phyloP scores from a whole-genome alignment of 2,329 filamentous ascomycete species.

The Claviceps sp. region DNA sequence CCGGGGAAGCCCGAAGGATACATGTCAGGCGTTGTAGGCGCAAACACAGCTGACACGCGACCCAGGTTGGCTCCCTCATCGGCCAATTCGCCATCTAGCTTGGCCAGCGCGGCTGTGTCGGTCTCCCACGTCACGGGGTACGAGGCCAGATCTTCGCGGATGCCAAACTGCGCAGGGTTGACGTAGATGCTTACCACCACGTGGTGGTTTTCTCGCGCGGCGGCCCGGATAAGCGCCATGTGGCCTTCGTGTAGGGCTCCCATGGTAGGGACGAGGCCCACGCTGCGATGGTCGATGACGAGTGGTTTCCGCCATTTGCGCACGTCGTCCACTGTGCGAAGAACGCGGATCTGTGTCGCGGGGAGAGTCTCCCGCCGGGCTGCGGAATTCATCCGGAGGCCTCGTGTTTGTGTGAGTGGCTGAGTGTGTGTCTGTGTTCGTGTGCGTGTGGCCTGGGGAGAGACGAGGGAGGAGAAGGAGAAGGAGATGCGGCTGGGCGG shows the following conservation, averaged over 20 bases:
- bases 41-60: slow-evolving; percentile 70
- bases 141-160: slow-evolving; percentile 72
- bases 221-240: slow-evolving; percentile 69
- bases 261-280: slow-evolving; percentile 94
- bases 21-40: slow-evolving; percentile 70
- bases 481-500: slow-evolving; percentile 8
- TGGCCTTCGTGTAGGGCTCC: slow-evolving; percentile 92
- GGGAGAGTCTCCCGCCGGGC: slow-evolving; percentile 32
- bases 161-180: slow-evolving; percentile 91
- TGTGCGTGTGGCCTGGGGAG: too few species aligned
- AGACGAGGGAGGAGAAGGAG: slow-evolving; percentile 1
- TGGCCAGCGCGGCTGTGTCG: slow-evolving; percentile 54
- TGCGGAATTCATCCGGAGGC: slow-evolving; percentile 9
- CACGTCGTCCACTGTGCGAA: slow-evolving; percentile 61
- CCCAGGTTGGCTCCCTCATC: slow-evolving; percentile 46
- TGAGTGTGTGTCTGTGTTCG: too few species aligned
- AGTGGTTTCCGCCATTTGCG: slow-evolving; percentile 57
- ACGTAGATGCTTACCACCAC: slow-evolving; percentile 90
- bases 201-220: slow-evolving; percentile 70
- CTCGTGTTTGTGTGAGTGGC: not conserved
- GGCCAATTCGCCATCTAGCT: slow-evolving; percentile 61
- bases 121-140: slow-evolving; percentile 84
- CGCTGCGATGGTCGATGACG: slow-evolving; percentile 50
- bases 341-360: slow-evolving; percentile 50
- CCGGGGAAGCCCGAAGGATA: slow-evolving; percentile 70